Evolutionary conservation across 2,329 filamentous ascomycete genomes (phyloP).

Genomic region (Fusarium citri): DNA sequence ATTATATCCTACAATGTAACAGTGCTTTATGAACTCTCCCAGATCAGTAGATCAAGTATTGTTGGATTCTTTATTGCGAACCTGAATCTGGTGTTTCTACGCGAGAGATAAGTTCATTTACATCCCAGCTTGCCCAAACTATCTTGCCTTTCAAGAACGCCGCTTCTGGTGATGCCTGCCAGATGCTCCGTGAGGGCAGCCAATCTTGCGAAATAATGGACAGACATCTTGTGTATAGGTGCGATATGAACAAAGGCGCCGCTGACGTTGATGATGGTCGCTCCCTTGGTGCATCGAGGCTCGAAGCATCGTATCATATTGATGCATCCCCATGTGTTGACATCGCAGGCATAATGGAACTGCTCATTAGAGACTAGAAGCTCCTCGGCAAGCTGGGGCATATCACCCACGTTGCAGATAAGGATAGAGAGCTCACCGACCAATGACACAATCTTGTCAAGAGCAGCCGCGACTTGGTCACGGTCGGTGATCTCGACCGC

Average conservation of each 20-base stretch:
- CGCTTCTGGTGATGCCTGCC: neutral
- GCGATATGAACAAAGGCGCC: neutral
- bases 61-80: too few relatives aligned
- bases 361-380: neutral
- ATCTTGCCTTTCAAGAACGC: neutral
- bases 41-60: too few relatives aligned
- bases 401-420: neutral
- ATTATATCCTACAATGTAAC: too few relatives aligned
- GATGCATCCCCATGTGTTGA: neutral
- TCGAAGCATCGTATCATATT: neutral
- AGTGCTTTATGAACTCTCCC: too few relatives aligned
- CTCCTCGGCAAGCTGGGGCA: neutral
- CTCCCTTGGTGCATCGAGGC: neutral
- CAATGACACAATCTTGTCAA: neutral
- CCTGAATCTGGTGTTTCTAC: too few relatives aligned
- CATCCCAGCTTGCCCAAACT: neutral
- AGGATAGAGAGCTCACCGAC: neutral
- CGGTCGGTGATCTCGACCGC: neutral
- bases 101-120: neutral
- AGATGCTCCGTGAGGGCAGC: neutral
- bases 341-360: neutral
- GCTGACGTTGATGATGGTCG: neutral
- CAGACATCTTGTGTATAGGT: neutral
- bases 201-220: neutral
- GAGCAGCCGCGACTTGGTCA: neutral